Evolutionary conservation across 305 asterid genomes (phyloP).

Genomic region (Solanum hybrid): DNA sequence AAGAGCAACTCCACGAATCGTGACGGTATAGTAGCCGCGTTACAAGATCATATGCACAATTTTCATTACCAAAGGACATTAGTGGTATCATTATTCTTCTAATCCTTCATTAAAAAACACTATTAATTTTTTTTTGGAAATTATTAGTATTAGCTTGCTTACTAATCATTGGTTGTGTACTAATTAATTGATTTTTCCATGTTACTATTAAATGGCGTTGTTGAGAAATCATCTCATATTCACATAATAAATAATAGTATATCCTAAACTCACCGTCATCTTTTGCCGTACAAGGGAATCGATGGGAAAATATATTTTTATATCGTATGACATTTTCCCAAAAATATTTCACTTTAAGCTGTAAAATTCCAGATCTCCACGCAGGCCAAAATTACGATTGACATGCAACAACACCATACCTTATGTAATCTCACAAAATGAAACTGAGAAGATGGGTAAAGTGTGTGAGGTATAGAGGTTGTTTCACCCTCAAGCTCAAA

Average conservation of each 20-base stretch:
- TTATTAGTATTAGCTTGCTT: background rate
- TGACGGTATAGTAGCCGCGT: background rate
- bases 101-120: background rate
- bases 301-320: background rate
- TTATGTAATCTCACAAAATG: background rate
- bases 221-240: background rate
- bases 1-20: conserved; percentile 1
- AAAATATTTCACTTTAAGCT: background rate
- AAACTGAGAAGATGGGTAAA: no score
- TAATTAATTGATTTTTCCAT: background rate
- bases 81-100: background rate
- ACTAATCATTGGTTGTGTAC: background rate
- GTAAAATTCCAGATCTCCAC: background rate
- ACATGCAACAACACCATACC: background rate
- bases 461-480: background rate
- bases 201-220: background rate
- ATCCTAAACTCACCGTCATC: background rate
- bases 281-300: background rate
- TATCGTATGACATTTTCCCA: background rate
- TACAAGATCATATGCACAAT: background rate
- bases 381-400: background rate
- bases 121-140: background rate
- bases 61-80: background rate
- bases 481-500: background rate
- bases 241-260: background rate